phyloP scores from a whole-genome alignment of 257 asterid genomes.

The Linaria vulgaris region DNA sequence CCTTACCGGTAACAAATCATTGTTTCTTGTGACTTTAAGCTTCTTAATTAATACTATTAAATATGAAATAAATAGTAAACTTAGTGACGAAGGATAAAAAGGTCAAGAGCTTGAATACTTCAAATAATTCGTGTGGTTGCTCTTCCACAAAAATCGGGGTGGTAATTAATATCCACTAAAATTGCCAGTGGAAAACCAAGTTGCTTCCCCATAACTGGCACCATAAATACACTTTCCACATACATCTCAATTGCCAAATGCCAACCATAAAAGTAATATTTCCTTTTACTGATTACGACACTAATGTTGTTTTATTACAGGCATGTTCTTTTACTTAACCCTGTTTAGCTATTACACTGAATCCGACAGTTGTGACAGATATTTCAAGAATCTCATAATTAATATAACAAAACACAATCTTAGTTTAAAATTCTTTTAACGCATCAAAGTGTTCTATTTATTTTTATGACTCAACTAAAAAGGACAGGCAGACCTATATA shows the following conservation, averaged over 20 bases:
- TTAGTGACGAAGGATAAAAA: neutral
- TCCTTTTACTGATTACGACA: slow-evolving; percentile 20
- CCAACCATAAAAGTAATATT: slow-evolving; percentile 3
- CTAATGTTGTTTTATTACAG: too few species aligned
- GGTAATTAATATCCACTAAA: neutral
- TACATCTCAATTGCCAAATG: neutral
- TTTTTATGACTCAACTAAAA: too few species aligned
- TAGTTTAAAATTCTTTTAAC: neutral
- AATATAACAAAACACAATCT: neutral
- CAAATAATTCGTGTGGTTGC: slow-evolving; percentile 7
- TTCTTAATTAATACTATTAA: too few species aligned
- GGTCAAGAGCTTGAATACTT: neutral
- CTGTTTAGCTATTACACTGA: too few species aligned
- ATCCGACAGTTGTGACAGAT: neutral
- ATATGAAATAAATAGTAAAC: too few species aligned
- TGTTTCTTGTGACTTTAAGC: too few species aligned
- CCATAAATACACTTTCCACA: neutral
- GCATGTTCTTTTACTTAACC: too few species aligned
- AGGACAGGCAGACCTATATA: too few species aligned
- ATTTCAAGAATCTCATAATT: neutral
- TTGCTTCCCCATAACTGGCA: slow-evolving; percentile 18
- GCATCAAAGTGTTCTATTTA: too few species aligned
- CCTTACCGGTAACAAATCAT: too few species aligned
- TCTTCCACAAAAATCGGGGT: slow-evolving; percentile 9
- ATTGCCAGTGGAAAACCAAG: slow-evolving; percentile 8